Evolutionary conservation across 2,329 filamentous ascomycete genomes (phyloP), one percentile per base, ranked within the genome.

Genomic region (Verticillium tricorpus): DNA sequence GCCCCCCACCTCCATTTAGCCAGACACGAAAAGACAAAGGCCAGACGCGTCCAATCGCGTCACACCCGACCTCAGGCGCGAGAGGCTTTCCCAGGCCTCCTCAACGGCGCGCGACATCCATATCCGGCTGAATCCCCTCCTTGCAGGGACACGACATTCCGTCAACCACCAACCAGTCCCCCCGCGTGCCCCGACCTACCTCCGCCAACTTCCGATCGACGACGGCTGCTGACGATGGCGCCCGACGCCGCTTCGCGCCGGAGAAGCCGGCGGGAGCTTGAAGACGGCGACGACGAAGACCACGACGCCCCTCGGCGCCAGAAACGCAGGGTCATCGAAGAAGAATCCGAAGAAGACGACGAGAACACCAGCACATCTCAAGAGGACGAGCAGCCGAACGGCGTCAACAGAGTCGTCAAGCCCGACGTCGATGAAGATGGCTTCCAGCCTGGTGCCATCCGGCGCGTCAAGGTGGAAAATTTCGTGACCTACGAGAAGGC

Each of bases 401-500:
- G 31, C 65, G 40, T 12, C 25, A 56, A 32, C 28, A 28, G 54
- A 2, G 61, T 60, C 25, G 28, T 63, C 11, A 64, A 66, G 25
- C 63, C 63, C 31, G 62, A 61, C 37, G 40, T 65, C 34, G 65
- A 65, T 56, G 64, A 69, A 56, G 73, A 75, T 17, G 70, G 71
- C 11, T 86, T 83, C 64, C 84, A 91, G 66, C 88, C 93, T 2
- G 95, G 95, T 12, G 89, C 95, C 11, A 96, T 99, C 67, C 88
- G 97, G 57, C 87, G 93, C 39, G 92, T 99, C 57, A 89, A 87
- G 67, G 83, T 98, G 55, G 85, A 84, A 57, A 91, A 98, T 75
- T 99, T 99, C 69, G 92, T 99, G 61, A 99, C 95, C 0, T 99
- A 99, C 76, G 93, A 91, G 58, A 87, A 89, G 60, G 94, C 93